Base-by-base conservation (phyloP, 2,329 filamentous ascomycete species). In the Aspergillus amoenus region DNA sequence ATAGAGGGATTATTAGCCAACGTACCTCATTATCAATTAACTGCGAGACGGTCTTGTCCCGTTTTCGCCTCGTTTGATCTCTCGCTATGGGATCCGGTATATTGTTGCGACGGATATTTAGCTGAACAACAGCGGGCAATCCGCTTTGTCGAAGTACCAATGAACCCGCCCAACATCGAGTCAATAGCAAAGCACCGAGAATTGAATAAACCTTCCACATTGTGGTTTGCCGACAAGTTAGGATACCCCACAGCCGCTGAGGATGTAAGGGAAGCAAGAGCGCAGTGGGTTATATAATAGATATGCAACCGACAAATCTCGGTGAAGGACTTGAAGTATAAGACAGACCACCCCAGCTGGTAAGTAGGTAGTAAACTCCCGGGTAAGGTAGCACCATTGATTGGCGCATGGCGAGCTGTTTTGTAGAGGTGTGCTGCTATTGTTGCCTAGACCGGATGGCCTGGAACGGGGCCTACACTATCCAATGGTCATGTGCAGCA, bases 21-120 rank as follows among this genome's bases (percentile, higher is more conserved):
- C 13, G 18, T 66, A 77, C 80, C 67, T 84, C 78, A 68, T 86
- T 86, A 66, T 83, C 80, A 51, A 86, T 73, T 3, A 68, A 72
- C 60, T 79, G 75, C 34, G 72, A 73, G 17, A 70, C 60, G 0
- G 78, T 80, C 49, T 76, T 65, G 55, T 72, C 66, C 54, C 70
- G 71, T 54, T 74, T 75, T 61, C 78, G 72, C 54, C 81, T 76
- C 58, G 76, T 63, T 43, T 68, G 73, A 61, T 84, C 80, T 63
- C 79, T 76, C 22, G 68, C 64, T 15, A 81, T 58, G 2, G 80
- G 81, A 62, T 83, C 74, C 3, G 61, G 42, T 30, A 81, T 68
- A 57, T 78, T 63, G 57, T 74, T 78, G 42, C 82, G 78, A 61
- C 82, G 73, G 42, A 84, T 82, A 52, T 81, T 76, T 52, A 83